These are phyloP conservation scores for Naganishia vishniacii DNA, from an alignment of 768 basidiomycete species.

Conservation along the genomic window DNA sequence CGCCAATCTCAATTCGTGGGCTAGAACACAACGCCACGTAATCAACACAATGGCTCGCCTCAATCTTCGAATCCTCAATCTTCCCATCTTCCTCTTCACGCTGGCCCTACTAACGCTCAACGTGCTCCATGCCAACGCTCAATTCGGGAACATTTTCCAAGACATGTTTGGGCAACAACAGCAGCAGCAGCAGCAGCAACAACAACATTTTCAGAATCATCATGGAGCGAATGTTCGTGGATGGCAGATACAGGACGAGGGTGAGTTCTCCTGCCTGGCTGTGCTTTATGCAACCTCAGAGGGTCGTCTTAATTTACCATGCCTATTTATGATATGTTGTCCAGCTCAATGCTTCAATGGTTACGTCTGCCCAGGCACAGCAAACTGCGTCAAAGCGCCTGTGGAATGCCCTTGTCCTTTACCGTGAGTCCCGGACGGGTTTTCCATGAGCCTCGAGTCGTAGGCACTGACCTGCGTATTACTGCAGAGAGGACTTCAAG, in stretches of 20 bases:
- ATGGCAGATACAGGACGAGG: slow-evolving; percentile 16
- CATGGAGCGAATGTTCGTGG: slow-evolving; percentile 13
- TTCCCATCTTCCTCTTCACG: background rate
- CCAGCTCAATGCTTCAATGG: slow-evolving; percentile 15
- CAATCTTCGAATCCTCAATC: too few relatives aligned
- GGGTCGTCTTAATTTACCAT: too few relatives aligned
- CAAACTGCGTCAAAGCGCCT: background rate
- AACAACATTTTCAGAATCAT: slow-evolving; percentile 14
- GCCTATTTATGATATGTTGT: too few relatives aligned
- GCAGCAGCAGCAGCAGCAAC: slow-evolving; percentile 5
- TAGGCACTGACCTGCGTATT: background rate
- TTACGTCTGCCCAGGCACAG: slow-evolving; percentile 10
- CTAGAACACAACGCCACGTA: too few relatives aligned
- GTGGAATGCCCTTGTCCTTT: slow-evolving; percentile 16
- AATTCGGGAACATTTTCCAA: slow-evolving; percentile 19
- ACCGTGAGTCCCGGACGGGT: background rate
- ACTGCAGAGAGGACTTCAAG: slow-evolving; percentile 9
- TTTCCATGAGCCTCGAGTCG: background rate
- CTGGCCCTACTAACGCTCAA: background rate
- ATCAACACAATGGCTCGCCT: slow-evolving; percentile 2
- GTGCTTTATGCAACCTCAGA: too few relatives aligned
- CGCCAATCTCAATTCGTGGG: too few relatives aligned
- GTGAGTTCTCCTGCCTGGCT: slow-evolving; percentile 5
- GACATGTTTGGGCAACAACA: slow-evolving; percentile 13
- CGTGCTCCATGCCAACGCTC: background rate